phyloP scores from a whole-genome alignment of 1,284 basidiomycete genomes.

The Vanrija pseudolonga region DNA sequence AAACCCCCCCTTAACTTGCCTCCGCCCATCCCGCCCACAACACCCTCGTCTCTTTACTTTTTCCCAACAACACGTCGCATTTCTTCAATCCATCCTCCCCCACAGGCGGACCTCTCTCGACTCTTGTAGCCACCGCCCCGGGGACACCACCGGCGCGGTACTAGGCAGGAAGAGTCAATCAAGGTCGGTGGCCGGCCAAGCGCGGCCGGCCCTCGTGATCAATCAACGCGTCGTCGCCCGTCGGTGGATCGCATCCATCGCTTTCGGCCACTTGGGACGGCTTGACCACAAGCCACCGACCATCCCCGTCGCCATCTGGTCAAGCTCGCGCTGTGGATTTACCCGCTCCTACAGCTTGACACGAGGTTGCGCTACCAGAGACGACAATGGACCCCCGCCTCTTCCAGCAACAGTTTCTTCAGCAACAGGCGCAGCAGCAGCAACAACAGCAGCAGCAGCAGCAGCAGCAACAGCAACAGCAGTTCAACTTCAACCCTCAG shows the following conservation, averaged over 20 bases:
- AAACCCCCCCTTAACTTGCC: neutral
- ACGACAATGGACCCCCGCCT: conserved; percentile 18
- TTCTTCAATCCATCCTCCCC: neutral
- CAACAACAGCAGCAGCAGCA: conserved; percentile 18
- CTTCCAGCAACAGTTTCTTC: conserved; percentile 25
- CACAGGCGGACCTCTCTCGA: neutral
- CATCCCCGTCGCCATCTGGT: neutral
- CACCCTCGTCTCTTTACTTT: neutral
- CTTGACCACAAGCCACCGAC: neutral
- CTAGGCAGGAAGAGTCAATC: conserved; percentile 1
- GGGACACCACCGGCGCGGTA: conserved; percentile 12
- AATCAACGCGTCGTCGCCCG: no score
- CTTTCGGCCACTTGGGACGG: neutral
- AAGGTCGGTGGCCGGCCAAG: conserved; percentile 16
- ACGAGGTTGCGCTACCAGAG: neutral
- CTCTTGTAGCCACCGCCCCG: conserved; percentile 8
- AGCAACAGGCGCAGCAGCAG: conserved; percentile 15
- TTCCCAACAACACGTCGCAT: conserved; percentile 4
- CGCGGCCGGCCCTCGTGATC: conserved; percentile 19
- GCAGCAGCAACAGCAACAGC: conserved; percentile 15
- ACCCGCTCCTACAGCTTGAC: neutral
- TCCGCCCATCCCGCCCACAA: neutral
- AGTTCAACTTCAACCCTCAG: conserved; percentile 14
- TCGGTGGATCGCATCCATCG: neutral
- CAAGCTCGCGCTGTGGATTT: no score